Evolutionary conservation across 176 grass and related monocot genomes (phyloP), one percentile per base, ranked within the genome.

Genomic region (Oryza glaberrima): DNA sequence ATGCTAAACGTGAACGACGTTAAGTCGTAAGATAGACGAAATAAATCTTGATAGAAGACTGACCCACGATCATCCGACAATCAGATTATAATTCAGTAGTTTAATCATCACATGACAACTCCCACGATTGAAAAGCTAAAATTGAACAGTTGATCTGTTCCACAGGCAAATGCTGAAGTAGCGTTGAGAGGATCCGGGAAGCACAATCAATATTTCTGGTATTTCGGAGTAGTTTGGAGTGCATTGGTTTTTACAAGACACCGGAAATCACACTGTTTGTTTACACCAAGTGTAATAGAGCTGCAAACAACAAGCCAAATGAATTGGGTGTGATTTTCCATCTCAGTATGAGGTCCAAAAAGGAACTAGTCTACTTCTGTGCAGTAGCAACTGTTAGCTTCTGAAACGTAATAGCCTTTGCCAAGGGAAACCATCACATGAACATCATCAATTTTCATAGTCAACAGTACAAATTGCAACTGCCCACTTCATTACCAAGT

Each of bases 321-420:
- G 52, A 82, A 66, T 15, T 52, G 7, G 48, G 22, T 85, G 25
- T 69, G 23, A 82, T 73, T 56, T 71, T 77, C 51, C 65, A 78
- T 78, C 64, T 54, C 44, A 45, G 11, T 34, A 79, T 20, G 10
- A 40, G 56, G 9, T 82, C 81, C 65, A 86, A 85, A 86, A 77
- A 47, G 22, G 54, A 32, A 81, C 73, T 82, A 86, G 67, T 20
- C 88, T 86, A 86, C 78, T 86, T 82, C 73, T 82, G 83, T 72
- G 80, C 54, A 73, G 54, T 82, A 88, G 67, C 75, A 78, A 77
- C 83, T 73, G 79, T 90, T 86, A 86, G 78, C 73, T 46, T 82
- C 66, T 12, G 30, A 85, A 71, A 73, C 1, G 23, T 90, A 72
- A 85, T 16, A 70, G 17, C 73, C 66, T 90, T 86, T 34, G 65